These are phyloP conservation scores for Colletotrichum echinochloae DNA, from an alignment of 2,329 filamentous ascomycete species.

Conservation along the genomic window DNA sequence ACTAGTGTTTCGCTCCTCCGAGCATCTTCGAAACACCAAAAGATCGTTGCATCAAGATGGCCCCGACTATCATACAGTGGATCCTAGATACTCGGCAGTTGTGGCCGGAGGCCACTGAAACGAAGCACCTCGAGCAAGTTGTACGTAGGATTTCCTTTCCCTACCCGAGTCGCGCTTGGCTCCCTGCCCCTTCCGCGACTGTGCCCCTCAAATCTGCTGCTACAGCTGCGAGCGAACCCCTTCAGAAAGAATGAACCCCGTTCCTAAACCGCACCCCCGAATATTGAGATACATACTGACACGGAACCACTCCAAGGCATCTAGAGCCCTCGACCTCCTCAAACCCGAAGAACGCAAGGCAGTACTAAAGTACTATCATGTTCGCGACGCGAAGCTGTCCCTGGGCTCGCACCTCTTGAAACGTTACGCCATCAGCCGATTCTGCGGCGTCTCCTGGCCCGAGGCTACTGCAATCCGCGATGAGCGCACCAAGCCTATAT, in stretches of 20 bases:
- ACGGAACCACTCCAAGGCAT: slow-evolving; percentile 55
- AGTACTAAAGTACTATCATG: slow-evolving; percentile 72
- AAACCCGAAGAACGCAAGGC: slow-evolving; percentile 65
- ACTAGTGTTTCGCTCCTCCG: slow-evolving; percentile 10
- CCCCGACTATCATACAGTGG: slow-evolving; percentile 67
- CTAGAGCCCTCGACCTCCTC: slow-evolving; percentile 65
- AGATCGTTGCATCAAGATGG: slow-evolving; percentile 27
- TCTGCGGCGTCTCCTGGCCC: slow-evolving; percentile 70
- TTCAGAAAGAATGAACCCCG: slow-evolving; percentile 7
- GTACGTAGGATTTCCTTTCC: slow-evolving; percentile 52
- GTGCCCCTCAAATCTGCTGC: slow-evolving; percentile 5
- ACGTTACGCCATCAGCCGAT: slow-evolving; percentile 73
- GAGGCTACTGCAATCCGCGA: slow-evolving; percentile 68
- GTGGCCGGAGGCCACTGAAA: slow-evolving; percentile 65
- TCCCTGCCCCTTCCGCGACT: slow-evolving; percentile 20
- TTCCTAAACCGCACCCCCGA: slow-evolving; percentile 8
- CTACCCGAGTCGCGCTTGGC: neutral
- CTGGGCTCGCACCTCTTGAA: slow-evolving; percentile 81
- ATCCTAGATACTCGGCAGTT: slow-evolving; percentile 70
- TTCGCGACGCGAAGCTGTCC: slow-evolving; percentile 80
- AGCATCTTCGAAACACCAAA: slow-evolving; percentile 23
- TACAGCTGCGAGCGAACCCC: slow-evolving; percentile 10
- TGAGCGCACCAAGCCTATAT: slow-evolving; percentile 66
- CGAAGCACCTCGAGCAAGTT: slow-evolving; percentile 59
- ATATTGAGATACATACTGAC: slow-evolving; percentile 17